Evolutionary conservation across 1,284 basidiomycete genomes (phyloP).

Genomic region (Ganoderma lingzhi): DNA sequence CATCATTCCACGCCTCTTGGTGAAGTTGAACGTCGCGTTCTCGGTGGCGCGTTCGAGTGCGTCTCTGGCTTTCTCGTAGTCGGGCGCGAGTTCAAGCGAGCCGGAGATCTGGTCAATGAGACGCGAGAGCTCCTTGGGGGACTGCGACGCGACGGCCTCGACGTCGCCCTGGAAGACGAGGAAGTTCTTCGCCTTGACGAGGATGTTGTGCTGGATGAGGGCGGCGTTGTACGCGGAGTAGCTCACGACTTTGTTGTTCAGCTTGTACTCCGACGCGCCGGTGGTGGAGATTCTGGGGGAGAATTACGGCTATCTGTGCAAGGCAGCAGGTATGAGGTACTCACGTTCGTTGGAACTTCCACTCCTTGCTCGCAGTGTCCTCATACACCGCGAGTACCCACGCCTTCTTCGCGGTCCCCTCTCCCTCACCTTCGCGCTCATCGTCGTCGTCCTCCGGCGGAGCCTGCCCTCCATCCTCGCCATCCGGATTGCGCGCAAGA

Average conservation of each 20-base stretch:
- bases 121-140: constrained; percentile 87
- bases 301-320: not conserved
- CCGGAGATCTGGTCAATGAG: constrained; percentile 97
- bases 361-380: constrained; percentile 83
- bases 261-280: constrained; percentile 89
- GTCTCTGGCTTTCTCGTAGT: constrained; percentile 91
- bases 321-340: constrained; percentile 42
- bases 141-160: constrained; percentile 97
- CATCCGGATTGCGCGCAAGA: constrained; percentile 64
- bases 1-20: constrained; percentile 91
- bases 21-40: constrained; percentile 93
- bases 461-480: constrained; percentile 57
- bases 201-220: constrained; percentile 90
- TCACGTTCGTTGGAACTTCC: constrained; percentile 91
- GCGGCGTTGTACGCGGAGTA: constrained; percentile 89
- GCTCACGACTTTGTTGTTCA: constrained; percentile 82
- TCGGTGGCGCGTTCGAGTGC: constrained; percentile 92
- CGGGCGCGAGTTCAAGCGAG: constrained; percentile 87
- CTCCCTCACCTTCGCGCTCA: constrained; percentile 61
- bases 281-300: constrained; percentile 79
- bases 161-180: constrained; percentile 99
- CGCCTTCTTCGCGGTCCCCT: constrained; percentile 89
- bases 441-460: constrained; percentile 55
- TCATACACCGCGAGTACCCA: constrained; percentile 95
- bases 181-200: constrained; percentile 99